These are phyloP conservation scores for Globisporangium recalcitrans DNA, from an alignment of 352 stramenopile species.

Conservation along the genomic window DNA sequence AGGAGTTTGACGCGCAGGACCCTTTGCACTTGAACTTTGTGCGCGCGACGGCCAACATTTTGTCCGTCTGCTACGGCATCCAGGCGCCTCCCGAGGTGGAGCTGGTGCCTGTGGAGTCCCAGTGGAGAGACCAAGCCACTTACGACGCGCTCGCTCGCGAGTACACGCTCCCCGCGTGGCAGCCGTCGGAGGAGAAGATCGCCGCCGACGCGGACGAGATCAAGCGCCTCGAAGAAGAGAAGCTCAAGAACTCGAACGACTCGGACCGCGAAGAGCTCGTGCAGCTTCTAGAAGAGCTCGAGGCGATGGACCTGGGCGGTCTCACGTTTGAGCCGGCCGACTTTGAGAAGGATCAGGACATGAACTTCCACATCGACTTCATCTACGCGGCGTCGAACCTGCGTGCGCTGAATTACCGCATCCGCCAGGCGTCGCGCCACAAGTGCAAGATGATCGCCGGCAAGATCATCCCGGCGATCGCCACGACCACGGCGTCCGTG, in stretches of 20 bases:
- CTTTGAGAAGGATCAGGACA: constrained; percentile 98
- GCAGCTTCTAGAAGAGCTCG: constrained; percentile 61
- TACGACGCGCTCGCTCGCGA: constrained; percentile 45
- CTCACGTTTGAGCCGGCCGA: constrained; percentile 75
- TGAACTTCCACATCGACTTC: constrained; percentile 96
- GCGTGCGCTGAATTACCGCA: constrained; percentile 87
- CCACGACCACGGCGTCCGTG: constrained; percentile 99
- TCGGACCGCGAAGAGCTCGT: constrained; percentile 65
- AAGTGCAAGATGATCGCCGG: constrained; percentile 98
- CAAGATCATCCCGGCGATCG: constrained; percentile 99
- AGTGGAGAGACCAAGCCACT: constrained; percentile 61
- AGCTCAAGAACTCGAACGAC: constrained; percentile 55
- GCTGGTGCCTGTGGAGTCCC: constrained; percentile 79
- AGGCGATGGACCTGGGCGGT: constrained; percentile 45
- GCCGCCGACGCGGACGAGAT: constrained; percentile 65
- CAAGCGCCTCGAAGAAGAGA: constrained; percentile 61
- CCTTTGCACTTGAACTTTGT: constrained; percentile 77
- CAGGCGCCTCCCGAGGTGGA: constrained; percentile 61
- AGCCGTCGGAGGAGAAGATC: constrained; percentile 77
- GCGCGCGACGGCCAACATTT: constrained; percentile 69
- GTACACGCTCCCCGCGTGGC: constrained; percentile 49
- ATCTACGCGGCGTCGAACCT: constrained; percentile 98
- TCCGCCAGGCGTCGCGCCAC: constrained; percentile 74
- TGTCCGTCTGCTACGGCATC: constrained; percentile 76
- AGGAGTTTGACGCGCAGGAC: constrained; percentile 57